Base-by-base conservation (phyloP, 148 eudicot species). In the Silene latifolia region DNA sequence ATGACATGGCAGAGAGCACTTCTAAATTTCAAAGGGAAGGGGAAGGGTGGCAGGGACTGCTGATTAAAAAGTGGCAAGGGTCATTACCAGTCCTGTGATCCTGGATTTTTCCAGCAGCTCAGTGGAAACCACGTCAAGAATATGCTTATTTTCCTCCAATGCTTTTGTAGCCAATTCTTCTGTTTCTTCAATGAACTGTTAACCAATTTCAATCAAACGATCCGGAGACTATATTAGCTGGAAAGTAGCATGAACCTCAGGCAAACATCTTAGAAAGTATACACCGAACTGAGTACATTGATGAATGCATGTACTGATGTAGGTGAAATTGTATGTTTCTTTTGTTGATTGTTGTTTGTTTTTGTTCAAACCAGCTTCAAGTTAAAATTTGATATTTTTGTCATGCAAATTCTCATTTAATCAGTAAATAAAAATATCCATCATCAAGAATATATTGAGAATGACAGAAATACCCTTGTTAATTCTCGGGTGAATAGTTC, bases 401-500 rank as follows among this genome's bases (percentile, higher is more conserved):
- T 20, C 8, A 20, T 68, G 35, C 27, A 8, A 63, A 63, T 20
- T 20, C 29, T 66, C 69, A 32, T 35, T 15, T 4, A 29, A 2
- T 3, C 35, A 17, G 8, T 51, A 60, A 19, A 29, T 10, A 58
- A 15, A 58, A 66, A 65, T 19, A 53, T 29, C n/a, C 18, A 54
- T 32, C 42, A 21, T 39, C 25, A 64, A 35, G 57, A 29, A 64
- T 23, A 71, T 61, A 42, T 18, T 24, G 56, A 54, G 79, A 15
- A 74, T 59, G 68, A 32, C 51, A 67, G 71, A 85, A 10, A 83
- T 91, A 93, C 98, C 91, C 98, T 82, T 63, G 90, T 85, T 81
- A 93, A 86, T 85, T 93, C 98, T 75, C 98, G 87, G 72, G 84
- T 87, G 74, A 89, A 93, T 69, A 93, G 87, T 86, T 93, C 98